Base-by-base conservation (phyloP, 2,329 filamentous ascomycete species). In the Penicillium sp. region DNA sequence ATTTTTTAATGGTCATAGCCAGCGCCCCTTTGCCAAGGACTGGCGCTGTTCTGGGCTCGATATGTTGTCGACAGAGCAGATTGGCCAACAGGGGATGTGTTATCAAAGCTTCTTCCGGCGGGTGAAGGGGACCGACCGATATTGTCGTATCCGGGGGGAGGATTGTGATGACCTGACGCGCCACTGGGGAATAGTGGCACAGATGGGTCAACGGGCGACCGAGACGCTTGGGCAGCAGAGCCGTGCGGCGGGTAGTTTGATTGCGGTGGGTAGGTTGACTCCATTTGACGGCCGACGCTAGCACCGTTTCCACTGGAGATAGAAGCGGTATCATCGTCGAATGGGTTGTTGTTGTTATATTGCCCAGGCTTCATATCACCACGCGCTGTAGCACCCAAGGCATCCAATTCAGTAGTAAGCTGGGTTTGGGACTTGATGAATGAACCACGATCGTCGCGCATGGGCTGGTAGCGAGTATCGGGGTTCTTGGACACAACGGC, bases 351-450 rank as follows among this genome's bases (percentile, higher is more conserved):
- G 54, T 81, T 25, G 29, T 48, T 78, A 67, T 84, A 85, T 65
- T 83, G 82, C 47, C 82, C 82, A 53, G 72, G 71, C 75, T 90
- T 90, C 60, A 76, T 70, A 72, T 96, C 92, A 57, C 92, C 92
- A 70, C 93, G 88, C 35, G 93, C 93, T 6, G 92, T 96, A 17
- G 90, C 90, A 63, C 90, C 93, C 57, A 97, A 80, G 9, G 93
- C 93, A 73, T 97, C 92, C 50, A 97, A 83, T 77, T 97, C 93
- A 8, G 92, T 96, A 5, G 89, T 85, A 53, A 96, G 81, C 70
- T 93, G 88, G 6, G 90, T 90, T 75, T 94, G 90, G 15, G 92
- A 96, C 81, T 97, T 97, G 86, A 97, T 96, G 79, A 97, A 97
- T 10, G 93, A 97, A 51, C 91, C 91, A 68, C 93, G 89, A 75